These are phyloP conservation scores for Wickerhamiella cacticola DNA, from an alignment of 805 yeast species.

Conservation along the genomic window DNA sequence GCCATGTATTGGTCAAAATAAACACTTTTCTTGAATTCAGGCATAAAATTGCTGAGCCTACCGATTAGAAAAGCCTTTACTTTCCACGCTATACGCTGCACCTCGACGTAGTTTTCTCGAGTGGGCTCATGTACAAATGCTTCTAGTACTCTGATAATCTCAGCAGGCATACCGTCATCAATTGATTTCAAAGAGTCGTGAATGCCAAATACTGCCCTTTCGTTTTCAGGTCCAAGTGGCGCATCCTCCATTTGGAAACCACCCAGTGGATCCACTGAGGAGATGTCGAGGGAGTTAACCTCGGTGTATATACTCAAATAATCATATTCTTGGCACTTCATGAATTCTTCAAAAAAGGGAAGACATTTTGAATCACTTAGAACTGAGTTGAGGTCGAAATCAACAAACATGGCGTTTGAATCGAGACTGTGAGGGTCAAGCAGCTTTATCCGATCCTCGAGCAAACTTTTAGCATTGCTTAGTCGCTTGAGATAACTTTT, in stretches of 20 bases:
- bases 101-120: conserved; percentile 34
- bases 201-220: conserved; percentile 32
- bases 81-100: conserved; percentile 47
- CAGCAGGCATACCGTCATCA: conserved; percentile 18
- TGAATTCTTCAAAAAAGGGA: conserved; percentile 41
- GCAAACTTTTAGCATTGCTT: conserved; percentile 24
- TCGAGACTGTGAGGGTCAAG: conserved; percentile 19
- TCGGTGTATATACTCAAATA: conserved; percentile 55
- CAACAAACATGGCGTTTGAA: conserved; percentile 1
- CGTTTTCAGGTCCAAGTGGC: conserved; percentile 22
- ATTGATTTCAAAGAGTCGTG: conserved; percentile 34
- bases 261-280: conserved; percentile 23
- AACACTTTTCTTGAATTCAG: conserved; percentile 50
- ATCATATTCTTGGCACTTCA: conserved; percentile 44
- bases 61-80: conserved; percentile 45
- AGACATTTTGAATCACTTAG: conserved; percentile 39
- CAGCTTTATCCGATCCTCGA: conserved; percentile 26
- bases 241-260: conserved; percentile 18
- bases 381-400: conserved; percentile 33
- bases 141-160: conserved; percentile 28
- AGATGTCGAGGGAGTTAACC: conserved; percentile 57
- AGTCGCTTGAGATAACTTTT: conserved; percentile 23
- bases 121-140: conserved; percentile 27
- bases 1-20: conserved; percentile 43
- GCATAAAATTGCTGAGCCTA: conserved; percentile 40